Percentiles rank a stretch among this genome's conserved stretches.
Evolutionary conservation across 1,284 basidiomycete species (phyloP).

Genomic region (Naganishia sp.): DNA sequence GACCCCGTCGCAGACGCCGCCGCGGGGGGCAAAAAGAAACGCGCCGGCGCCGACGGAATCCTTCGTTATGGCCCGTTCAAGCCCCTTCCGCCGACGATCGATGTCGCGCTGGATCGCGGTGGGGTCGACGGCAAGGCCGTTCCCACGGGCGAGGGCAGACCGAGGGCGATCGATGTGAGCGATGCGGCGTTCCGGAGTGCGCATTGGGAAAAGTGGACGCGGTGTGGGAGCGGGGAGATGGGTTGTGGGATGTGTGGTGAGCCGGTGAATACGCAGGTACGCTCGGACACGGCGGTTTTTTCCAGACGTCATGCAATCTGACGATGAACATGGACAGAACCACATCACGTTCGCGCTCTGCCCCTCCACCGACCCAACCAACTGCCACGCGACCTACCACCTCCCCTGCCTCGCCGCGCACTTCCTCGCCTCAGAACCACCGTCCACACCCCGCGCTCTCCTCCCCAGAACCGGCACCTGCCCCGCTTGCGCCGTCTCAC

Average conservation of each 20-base stretch:
- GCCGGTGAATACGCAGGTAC: slow-evolving; percentile 58
- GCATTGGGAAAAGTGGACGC: slow-evolving; percentile 47
- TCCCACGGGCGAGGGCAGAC: slow-evolving; percentile 53
- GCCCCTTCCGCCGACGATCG: slow-evolving; percentile 59
- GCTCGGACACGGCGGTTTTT: slow-evolving; percentile 37
- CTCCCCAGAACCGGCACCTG: slow-evolving; percentile 68
- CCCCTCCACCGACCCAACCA: slow-evolving; percentile 59
- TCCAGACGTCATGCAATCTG: slow-evolving; percentile 10
- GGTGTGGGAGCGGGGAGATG: slow-evolving; percentile 53
- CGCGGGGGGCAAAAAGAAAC: background rate
- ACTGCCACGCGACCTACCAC: slow-evolving; percentile 60
- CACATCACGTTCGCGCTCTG: slow-evolving; percentile 61
- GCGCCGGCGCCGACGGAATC: slow-evolving; percentile 27
- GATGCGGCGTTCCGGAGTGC: slow-evolving; percentile 59
- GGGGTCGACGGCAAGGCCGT: slow-evolving; percentile 71
- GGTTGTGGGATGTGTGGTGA: slow-evolving; percentile 62
- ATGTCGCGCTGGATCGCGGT: slow-evolving; percentile 62
- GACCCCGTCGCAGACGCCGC: slow-evolving; percentile 1
- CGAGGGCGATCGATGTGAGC: slow-evolving; percentile 62
- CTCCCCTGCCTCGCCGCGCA: slow-evolving; percentile 66
- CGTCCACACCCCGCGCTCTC: slow-evolving; percentile 52
- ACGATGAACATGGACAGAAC: slow-evolving; percentile 55
- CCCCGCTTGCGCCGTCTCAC: slow-evolving; percentile 59
- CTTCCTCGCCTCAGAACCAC: slow-evolving; percentile 57
- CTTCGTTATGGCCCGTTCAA: slow-evolving; percentile 31